Percentiles rank a stretch among this genome's conserved stretches.
These are phyloP conservation scores for Mucuna pruriens DNA, from an alignment of 306 rosid genomes.

Conservation along the genomic window DNA sequence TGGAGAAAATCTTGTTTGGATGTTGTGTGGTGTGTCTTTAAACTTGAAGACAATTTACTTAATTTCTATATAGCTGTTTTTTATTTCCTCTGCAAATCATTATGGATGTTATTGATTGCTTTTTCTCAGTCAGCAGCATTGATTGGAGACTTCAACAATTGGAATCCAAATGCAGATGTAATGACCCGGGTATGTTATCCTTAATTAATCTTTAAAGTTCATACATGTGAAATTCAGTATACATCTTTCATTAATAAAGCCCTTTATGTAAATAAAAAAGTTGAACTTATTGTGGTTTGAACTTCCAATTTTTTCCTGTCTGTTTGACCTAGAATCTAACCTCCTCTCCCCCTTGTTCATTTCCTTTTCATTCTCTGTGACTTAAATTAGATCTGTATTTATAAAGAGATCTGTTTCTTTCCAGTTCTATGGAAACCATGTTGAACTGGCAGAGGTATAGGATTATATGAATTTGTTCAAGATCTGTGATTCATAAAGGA, in stretches of 20 bases:
- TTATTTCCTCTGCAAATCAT: conserved; percentile 21
- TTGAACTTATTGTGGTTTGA: conserved; percentile 2
- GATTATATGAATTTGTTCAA: conserved; percentile 2
- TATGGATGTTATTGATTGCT: conserved; percentile 34
- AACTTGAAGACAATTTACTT: conserved; percentile 18
- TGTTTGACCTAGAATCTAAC: conserved; percentile 32
- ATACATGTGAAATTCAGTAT: not conserved
- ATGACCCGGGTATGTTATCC: conserved; percentile 76
- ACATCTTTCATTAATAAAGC: conserved; percentile 7
- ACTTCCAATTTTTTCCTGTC: not conserved
- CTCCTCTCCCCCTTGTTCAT: conserved; percentile 13
- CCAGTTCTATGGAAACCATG: not conserved
- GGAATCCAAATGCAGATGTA: conserved; percentile 91
- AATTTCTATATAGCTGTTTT: conserved; percentile 1
- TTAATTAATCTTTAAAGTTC: conserved; percentile 32
- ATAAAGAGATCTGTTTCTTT: not conserved
- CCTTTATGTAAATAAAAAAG: not conserved
- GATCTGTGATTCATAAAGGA: not conserved
- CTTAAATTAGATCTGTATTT: not conserved
- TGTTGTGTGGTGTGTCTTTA: conserved; percentile 17
- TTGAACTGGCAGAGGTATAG: not conserved
- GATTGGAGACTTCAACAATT: conserved; percentile 94
- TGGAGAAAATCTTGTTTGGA: conserved; percentile 37
- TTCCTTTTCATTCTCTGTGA: conserved; percentile 14
- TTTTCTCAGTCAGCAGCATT: conserved; percentile 89